Evolutionary conservation across 441 rosid species (phyloP).

Genomic region (Rhodomyrtus psidioides): DNA sequence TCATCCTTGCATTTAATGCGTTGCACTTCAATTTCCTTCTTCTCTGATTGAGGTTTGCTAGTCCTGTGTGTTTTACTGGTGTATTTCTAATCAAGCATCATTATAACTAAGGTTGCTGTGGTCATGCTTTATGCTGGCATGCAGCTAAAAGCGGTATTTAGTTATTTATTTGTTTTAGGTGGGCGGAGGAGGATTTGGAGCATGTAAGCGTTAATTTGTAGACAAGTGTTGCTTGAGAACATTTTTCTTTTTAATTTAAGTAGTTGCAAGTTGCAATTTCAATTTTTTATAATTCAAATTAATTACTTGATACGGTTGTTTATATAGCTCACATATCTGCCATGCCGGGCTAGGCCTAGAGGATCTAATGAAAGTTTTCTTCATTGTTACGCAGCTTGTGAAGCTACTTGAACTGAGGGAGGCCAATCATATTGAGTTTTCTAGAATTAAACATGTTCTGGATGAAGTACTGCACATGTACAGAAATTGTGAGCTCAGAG

Average conservation of each 20-base stretch:
- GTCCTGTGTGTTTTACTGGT: not conserved
- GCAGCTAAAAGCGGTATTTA: not conserved
- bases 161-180: not conserved
- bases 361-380: not conserved
- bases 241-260: not conserved
- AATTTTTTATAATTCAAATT: not conserved
- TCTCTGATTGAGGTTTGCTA: not conserved
- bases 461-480: slow-evolving; percentile 80
- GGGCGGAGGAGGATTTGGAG: not conserved
- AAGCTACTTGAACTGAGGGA: slow-evolving; percentile 90
- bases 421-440: slow-evolving; percentile 92
- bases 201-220: not conserved
- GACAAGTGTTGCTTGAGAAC: not conserved
- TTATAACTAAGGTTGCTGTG: not conserved
- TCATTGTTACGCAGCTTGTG: slow-evolving; percentile 62
- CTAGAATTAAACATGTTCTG: slow-evolving; percentile 75
- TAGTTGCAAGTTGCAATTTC: not conserved
- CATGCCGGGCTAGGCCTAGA: not conserved
- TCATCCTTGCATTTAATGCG: not conserved
- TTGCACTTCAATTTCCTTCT: not conserved
- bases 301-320: not conserved
- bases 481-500: slow-evolving; percentile 48
- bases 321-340: not conserved
- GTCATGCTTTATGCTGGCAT: not conserved
- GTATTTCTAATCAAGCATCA: not conserved